Conservation (phyloP, 305 asterid genomes). For the Fraxinus dipetala region DNA sequence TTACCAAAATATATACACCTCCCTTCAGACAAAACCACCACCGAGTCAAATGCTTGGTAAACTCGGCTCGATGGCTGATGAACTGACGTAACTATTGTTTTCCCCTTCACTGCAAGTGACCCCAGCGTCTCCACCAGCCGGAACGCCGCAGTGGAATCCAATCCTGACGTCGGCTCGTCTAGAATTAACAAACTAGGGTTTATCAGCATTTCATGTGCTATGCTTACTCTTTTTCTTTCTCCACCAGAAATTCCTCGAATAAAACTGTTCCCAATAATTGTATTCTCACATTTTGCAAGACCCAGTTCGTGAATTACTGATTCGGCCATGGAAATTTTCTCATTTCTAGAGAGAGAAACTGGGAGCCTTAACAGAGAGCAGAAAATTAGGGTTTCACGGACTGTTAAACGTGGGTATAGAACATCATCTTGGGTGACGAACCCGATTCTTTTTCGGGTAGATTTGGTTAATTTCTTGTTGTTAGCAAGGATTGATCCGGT, state of each 20-base stretch:
- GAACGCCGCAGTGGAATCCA: slow-evolving; percentile 86
- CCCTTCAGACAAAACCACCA: slow-evolving; percentile 54
- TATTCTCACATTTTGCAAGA: slow-evolving; percentile 55
- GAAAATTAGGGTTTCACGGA: slow-evolving; percentile 71
- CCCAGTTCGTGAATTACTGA: slow-evolving; percentile 66
- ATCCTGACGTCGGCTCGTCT: slow-evolving; percentile 95
- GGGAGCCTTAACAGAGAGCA: slow-evolving; percentile 68
- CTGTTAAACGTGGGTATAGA: slow-evolving; percentile 71
- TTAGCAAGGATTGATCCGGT: slow-evolving; percentile 66
- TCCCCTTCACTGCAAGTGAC: slow-evolving; percentile 65
- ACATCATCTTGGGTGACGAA: slow-evolving; percentile 82
- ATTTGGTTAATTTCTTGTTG: slow-evolving; percentile 45
- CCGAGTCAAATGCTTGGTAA: slow-evolving; percentile 45
- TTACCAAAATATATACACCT: slow-evolving; percentile 47
- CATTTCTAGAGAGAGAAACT: slow-evolving; percentile 28
- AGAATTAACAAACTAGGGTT: slow-evolving; percentile 75
- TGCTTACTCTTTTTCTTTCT: slow-evolving; percentile 83
- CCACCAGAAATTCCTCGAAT: slow-evolving; percentile 87
- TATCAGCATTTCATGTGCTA: slow-evolving; percentile 85
- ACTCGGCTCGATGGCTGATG: slow-evolving; percentile 67
- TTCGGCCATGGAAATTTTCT: slow-evolving; percentile 55
- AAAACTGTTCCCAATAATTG: slow-evolving; percentile 65
- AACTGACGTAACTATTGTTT: slow-evolving; percentile 52
- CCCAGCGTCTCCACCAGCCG: slow-evolving; percentile 57
- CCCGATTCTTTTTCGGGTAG: slow-evolving; percentile 50